These are phyloP conservation scores for Monilinia fructicola DNA, from an alignment of 2,329 filamentous ascomycete genomes.

Conservation along the genomic window DNA sequence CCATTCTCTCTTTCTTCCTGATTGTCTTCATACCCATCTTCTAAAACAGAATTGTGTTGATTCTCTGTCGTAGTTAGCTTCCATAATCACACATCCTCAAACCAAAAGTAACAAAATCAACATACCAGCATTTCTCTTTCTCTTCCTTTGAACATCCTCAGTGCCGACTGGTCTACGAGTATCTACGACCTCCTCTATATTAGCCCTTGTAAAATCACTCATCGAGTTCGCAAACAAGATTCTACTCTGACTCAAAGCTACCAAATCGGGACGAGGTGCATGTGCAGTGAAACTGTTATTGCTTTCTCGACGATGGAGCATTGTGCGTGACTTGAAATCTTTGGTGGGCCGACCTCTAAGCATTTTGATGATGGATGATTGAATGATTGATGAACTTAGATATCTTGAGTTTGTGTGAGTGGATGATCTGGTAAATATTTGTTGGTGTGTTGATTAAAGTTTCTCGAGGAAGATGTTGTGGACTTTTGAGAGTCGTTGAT, in stretches of 20 bases:
- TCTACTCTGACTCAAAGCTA: not conserved
- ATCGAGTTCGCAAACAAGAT: not conserved
- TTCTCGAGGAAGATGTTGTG: no score
- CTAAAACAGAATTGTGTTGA: no score
- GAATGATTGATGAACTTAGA: not conserved
- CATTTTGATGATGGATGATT: not conserved
- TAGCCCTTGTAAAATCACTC: no score
- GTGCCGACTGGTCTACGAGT: not conserved
- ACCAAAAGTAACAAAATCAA: not conserved
- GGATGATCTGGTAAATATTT: not conserved
- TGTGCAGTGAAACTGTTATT: not conserved
- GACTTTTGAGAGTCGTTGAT: no score
- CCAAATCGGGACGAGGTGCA: not conserved
- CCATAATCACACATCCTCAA: not conserved
- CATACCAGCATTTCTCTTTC: not conserved
- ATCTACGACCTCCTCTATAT: not conserved
- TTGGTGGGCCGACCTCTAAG: not conserved
- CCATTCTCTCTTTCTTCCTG: no score
- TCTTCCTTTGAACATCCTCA: not conserved
- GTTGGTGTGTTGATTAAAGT: not conserved
- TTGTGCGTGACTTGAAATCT: not conserved
- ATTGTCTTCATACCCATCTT: no score
- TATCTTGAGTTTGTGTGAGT: not conserved
- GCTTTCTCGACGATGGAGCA: not conserved
- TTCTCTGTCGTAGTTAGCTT: not conserved